Evolutionary conservation across 768 basidiomycete species (phyloP).

Genomic region (Podaxis pistillaris): DNA sequence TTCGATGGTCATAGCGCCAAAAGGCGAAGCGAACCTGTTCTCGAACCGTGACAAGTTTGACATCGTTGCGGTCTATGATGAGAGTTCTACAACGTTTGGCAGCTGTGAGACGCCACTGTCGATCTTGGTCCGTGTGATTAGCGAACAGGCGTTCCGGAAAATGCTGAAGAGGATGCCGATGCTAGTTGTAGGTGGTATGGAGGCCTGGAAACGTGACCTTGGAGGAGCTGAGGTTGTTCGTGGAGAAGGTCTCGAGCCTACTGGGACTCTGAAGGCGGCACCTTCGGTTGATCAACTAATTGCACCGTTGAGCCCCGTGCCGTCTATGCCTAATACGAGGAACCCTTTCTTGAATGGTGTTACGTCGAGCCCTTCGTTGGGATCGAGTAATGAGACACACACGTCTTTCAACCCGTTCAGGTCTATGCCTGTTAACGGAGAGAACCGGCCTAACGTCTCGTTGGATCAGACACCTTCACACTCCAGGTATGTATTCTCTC

Average conservation of each 20-base stretch:
- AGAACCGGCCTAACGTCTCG: constrained; percentile 34
- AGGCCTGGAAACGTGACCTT: constrained; percentile 72
- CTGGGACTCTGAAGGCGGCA: constrained; percentile 5
- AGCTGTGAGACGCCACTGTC: constrained; percentile 51
- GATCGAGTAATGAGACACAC: not conserved
- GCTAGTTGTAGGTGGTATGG: constrained; percentile 80
- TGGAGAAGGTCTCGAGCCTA: constrained; percentile 12
- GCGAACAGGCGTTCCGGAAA: constrained; percentile 70
- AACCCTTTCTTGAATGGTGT: constrained; percentile 24
- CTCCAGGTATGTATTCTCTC: constrained; percentile 33
- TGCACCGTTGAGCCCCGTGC: not conserved
- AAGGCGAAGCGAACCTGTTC: constrained; percentile 73
- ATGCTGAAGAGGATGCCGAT: constrained; percentile 74
- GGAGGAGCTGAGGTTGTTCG: constrained; percentile 34
- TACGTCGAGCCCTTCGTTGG: constrained; percentile 6
- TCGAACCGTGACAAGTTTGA: constrained; percentile 85
- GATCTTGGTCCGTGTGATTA: constrained; percentile 65
- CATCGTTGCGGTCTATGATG: constrained; percentile 83
- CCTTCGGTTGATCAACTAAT: constrained; percentile 16
- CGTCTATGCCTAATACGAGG: constrained; percentile 19
- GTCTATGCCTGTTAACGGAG: constrained; percentile 16
- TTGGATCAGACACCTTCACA: constrained; percentile 41
- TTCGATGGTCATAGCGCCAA: constrained; percentile 68
- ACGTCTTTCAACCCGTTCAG: constrained; percentile 15
- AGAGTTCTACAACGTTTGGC: constrained; percentile 52